These are phyloP conservation scores for Aspergillus sp. DNA, from an alignment of 2,329 filamentous ascomycete species.

Conservation along the genomic window DNA sequence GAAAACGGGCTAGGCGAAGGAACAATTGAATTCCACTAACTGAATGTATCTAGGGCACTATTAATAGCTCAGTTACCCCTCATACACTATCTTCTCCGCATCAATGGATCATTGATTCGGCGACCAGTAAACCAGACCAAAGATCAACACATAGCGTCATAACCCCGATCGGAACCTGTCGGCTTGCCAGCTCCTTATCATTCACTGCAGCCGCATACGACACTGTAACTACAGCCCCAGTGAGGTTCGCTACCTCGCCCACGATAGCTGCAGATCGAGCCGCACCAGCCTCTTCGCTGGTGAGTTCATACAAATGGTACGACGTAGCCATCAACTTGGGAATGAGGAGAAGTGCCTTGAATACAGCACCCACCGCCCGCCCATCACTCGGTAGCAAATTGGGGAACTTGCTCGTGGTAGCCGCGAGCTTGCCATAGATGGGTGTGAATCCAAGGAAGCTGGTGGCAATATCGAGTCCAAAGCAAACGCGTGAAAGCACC, in stretches of 20 bases:
- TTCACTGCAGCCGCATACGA: conserved; percentile 12
- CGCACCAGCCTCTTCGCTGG: not conserved
- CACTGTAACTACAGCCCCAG: not conserved
- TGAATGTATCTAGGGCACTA: too few species aligned
- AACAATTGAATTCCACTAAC: too few species aligned
- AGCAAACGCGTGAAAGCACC: not conserved
- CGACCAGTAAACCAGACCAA: conserved; percentile 4
- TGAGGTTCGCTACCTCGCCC: conserved; percentile 11
- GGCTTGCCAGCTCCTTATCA: not conserved
- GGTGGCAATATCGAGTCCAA: not conserved
- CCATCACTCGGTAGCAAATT: not conserved
- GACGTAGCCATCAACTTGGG: not conserved
- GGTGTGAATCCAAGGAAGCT: not conserved
- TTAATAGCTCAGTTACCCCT: too few species aligned
- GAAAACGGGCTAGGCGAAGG: too few species aligned
- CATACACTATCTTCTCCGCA: too few species aligned
- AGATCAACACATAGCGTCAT: not conserved
- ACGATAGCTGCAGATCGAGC: conserved; percentile 9
- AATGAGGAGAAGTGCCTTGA: not conserved
- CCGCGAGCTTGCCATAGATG: not conserved
- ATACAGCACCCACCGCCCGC: not conserved
- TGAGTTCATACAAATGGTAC: conserved; percentile 13
- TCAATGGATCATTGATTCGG: conserved; percentile 2
- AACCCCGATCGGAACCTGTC: conserved; percentile 3
- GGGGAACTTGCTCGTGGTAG: not conserved